A percentile compares a stretch with the other conserved stretches of the same genome.
Conservation (phyloP, 2,329 filamentous ascomycete species). For the Fusarium sp. region DNA sequence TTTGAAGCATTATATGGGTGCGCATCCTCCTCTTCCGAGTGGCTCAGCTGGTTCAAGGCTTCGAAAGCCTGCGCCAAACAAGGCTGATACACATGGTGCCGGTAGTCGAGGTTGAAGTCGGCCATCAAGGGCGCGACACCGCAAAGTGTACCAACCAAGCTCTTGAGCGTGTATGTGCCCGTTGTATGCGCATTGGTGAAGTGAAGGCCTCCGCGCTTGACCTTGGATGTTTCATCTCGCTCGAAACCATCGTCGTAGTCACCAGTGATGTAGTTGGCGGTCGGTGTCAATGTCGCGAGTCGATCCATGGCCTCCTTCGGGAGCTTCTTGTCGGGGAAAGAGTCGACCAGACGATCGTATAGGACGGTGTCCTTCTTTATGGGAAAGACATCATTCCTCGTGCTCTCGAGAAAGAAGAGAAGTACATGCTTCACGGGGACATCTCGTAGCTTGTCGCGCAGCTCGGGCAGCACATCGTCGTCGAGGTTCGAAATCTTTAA, state of each 20-base stretch:
- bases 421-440: constrained; percentile 57
- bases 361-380: constrained; percentile 55
- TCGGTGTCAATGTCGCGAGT: constrained; percentile 46
- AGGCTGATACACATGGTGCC: constrained; percentile 58
- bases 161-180: constrained; percentile 58
- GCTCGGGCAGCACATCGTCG: constrained; percentile 43
- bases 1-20: constrained; percentile 31
- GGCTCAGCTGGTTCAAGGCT: constrained; percentile 46
- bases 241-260: constrained; percentile 52
- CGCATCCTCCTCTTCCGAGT: background rate
- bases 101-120: constrained; percentile 57
- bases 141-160: constrained; percentile 55
- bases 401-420: constrained; percentile 58
- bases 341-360: constrained; percentile 47
- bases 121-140: constrained; percentile 55
- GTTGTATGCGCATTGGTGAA: constrained; percentile 56
- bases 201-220: constrained; percentile 53
- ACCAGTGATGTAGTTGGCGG: constrained; percentile 50
- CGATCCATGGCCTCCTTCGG: constrained; percentile 47
- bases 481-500: constrained; percentile 55
- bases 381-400: constrained; percentile 59
- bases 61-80: constrained; percentile 56
- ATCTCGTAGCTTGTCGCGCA: constrained; percentile 41
- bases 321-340: constrained; percentile 46
- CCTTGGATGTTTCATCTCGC: constrained; percentile 22